These are phyloP conservation scores for Wickerhamomyces subpelliculosus DNA, from an alignment of 805 yeast genomes.

Conservation along the genomic window DNA sequence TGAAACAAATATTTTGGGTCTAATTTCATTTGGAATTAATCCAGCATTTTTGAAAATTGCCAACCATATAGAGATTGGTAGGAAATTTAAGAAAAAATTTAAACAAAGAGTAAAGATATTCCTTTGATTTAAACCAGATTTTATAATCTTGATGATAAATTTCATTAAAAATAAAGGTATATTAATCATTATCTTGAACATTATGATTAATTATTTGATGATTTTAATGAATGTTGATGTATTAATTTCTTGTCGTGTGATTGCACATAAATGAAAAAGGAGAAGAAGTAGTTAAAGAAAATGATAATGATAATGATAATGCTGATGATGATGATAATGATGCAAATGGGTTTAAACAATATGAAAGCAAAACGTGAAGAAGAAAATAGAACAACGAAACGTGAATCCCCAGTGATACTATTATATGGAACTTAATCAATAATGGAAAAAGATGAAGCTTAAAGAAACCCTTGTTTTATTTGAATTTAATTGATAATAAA, in stretches of 20 bases:
- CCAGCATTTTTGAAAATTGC: slow-evolving; percentile 54
- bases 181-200: background rate
- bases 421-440: no score
- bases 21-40: slow-evolving; percentile 41
- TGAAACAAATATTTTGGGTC: slow-evolving; percentile 49
- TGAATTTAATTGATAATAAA: no score
- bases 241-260: background rate
- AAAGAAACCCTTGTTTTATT: no score
- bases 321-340: no score
- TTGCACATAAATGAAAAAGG: no score
- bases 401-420: no score
- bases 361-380: no score
- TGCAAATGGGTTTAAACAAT: no score
- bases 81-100: slow-evolving; percentile 43
- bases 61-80: slow-evolving; percentile 50
- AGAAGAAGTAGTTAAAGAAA: no score
- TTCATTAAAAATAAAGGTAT: background rate
- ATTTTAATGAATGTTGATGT: background rate
- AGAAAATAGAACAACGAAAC: no score
- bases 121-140: slow-evolving; percentile 26
- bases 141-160: slow-evolving; percentile 4
- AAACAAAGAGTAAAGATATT: slow-evolving; percentile 31
- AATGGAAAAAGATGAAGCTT: no score
- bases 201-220: background rate
- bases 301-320: no score